Evolutionary conservation across 179 eudicot genomes (phyloP).

Genomic region (Beta macrorhiza): DNA sequence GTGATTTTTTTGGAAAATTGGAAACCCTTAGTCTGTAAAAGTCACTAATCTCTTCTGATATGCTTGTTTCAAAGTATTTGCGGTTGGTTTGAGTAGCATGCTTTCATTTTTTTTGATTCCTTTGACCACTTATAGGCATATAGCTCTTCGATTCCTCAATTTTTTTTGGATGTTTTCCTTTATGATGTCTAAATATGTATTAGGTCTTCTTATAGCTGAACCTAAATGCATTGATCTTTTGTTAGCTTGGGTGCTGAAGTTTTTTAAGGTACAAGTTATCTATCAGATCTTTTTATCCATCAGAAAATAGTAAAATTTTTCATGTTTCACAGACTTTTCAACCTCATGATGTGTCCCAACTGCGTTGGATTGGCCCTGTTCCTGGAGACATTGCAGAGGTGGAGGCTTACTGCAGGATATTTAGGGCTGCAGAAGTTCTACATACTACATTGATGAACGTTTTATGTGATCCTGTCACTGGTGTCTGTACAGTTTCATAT

Average conservation of each 20-base stretch:
- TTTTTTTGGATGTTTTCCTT: neutral
- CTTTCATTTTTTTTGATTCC: neutral
- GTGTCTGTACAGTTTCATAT: conserved; percentile 86
- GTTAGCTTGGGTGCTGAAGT: neutral
- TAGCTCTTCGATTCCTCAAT: neutral
- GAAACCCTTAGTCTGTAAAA: no score
- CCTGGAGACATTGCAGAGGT: conserved; percentile 98
- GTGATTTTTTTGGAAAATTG: neutral
- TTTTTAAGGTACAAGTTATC: neutral
- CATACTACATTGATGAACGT: conserved; percentile 79
- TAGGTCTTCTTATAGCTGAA: neutral
- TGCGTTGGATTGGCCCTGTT: conserved; percentile 87
- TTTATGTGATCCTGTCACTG: conserved; percentile 82
- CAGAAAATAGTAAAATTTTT: neutral
- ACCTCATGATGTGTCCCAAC: conserved; percentile 54
- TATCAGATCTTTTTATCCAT: neutral
- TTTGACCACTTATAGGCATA: neutral
- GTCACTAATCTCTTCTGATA: no score
- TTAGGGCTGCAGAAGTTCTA: conserved; percentile 83
- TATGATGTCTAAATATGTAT: neutral
- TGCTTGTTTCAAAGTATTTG: no score
- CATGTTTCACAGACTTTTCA: conserved; percentile 44
- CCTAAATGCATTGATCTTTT: neutral
- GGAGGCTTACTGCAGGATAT: conserved; percentile 94
- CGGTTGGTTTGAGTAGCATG: conserved; percentile 1